A percentile compares a stretch with the other conserved stretches of the same genome.
Conservation (phyloP, 768 basidiomycete species). For the Rhizopogon vulgaris region DNA sequence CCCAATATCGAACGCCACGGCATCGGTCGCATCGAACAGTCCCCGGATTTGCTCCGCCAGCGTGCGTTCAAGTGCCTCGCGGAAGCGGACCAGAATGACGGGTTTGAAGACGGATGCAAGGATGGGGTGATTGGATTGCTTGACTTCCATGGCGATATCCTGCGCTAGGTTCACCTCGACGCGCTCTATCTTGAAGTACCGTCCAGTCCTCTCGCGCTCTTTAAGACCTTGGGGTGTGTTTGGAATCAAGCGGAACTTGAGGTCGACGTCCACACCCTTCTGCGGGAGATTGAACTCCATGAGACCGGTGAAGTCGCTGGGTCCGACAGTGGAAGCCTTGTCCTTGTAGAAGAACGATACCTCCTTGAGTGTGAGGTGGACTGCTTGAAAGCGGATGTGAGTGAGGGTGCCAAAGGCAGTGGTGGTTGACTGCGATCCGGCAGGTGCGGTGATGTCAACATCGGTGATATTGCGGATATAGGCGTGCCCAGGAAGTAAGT, state of each 20-base stretch:
- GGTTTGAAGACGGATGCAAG: slow-evolving; percentile 59
- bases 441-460: slow-evolving; percentile 44
- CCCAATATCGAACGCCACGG: slow-evolving; percentile 52
- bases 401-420: slow-evolving; percentile 59
- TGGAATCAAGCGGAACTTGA: slow-evolving; percentile 61
- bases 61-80: slow-evolving; percentile 54
- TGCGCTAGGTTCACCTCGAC: slow-evolving; percentile 51
- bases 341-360: slow-evolving; percentile 75
- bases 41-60: slow-evolving; percentile 50
- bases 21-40: slow-evolving; percentile 47
- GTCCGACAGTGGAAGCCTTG: slow-evolving; percentile 46
- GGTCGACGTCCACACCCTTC: slow-evolving; percentile 62
- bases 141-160: slow-evolving; percentile 47
- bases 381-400: slow-evolving; percentile 56
- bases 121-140: slow-evolving; percentile 59
- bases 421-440: slow-evolving; percentile 27
- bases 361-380: slow-evolving; percentile 57
- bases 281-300: slow-evolving; percentile 56
- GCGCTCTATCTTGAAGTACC: slow-evolving; percentile 56
- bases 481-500: slow-evolving; percentile 61
- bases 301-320: slow-evolving; percentile 55
- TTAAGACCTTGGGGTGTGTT: slow-evolving; percentile 33
- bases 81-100: slow-evolving; percentile 48
- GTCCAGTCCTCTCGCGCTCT: slow-evolving; percentile 38
- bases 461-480: slow-evolving; percentile 70